These are phyloP conservation scores for Larix sibirica DNA, from an alignment of 83 land plant species.

Conservation along the genomic window DNA sequence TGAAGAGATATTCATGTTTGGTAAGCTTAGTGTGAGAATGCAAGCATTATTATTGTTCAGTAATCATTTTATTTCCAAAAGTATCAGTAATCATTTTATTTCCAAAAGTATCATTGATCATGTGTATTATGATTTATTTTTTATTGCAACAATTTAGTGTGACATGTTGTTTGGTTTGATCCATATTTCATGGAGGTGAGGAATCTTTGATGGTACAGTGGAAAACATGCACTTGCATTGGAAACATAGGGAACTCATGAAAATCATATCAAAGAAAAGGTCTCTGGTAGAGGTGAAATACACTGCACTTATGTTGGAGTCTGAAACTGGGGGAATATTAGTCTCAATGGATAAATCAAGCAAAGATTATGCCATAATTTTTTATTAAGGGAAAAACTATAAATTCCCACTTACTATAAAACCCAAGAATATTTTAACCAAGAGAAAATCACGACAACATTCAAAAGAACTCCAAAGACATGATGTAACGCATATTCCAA, in stretches of 20 bases:
- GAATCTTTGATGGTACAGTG: too few species aligned
- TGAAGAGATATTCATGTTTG: too few species aligned
- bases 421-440: constrained; percentile 89
- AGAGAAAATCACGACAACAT: constrained; percentile 86
- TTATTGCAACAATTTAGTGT: background rate
- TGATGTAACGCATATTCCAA: constrained; percentile 47
- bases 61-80: too few species aligned
- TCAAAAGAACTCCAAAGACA: constrained; percentile 89
- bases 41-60: too few species aligned
- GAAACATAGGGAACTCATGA: too few species aligned
- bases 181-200: constrained; percentile 22
- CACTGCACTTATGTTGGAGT: too few species aligned
- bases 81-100: constrained; percentile 54
- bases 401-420: constrained; percentile 73
- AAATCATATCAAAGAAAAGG: too few species aligned
- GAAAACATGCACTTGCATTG: too few species aligned
- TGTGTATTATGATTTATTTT: background rate
- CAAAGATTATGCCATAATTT: constrained; percentile 87
- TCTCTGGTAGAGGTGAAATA: too few species aligned
- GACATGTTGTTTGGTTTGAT: background rate
- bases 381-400: constrained; percentile 90
- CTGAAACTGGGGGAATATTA: constrained; percentile 50
- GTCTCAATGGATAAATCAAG: constrained; percentile 78
- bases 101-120: constrained; percentile 4
- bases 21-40: constrained; percentile 52